Percentiles rank a stretch among this genome's conserved stretches.
Conservation (phyloP, 2,329 filamentous ascomycete genomes). For the Teratosphaeria zuluensis region DNA sequence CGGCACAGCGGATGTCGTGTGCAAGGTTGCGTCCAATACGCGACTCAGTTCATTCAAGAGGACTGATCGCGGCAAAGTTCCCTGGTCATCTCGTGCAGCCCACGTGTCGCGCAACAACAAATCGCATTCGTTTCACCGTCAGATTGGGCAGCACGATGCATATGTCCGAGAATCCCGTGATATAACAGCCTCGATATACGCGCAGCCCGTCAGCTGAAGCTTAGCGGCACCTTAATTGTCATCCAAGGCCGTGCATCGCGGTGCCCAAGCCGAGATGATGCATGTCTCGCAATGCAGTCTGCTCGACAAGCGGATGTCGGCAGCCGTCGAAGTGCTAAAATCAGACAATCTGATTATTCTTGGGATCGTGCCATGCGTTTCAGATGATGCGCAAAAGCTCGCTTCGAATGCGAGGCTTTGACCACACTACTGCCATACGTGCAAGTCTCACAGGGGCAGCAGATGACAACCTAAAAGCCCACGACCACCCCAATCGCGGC, state of each 20-base stretch:
- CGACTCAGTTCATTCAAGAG: too few species aligned
- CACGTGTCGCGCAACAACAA: too few species aligned
- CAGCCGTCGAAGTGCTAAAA: background rate
- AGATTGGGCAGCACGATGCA: too few species aligned
- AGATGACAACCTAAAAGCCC: slow-evolving; percentile 87
- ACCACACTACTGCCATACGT: background rate
- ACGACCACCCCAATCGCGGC: slow-evolving; percentile 78
- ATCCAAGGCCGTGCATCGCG: background rate
- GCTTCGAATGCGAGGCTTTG: background rate
- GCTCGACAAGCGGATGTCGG: background rate
- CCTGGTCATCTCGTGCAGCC: too few species aligned
- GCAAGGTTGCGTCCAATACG: too few species aligned
- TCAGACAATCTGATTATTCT: background rate
- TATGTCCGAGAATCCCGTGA: too few species aligned
- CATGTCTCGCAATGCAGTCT: background rate
- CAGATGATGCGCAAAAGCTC: background rate
- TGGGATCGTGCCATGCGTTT: background rate
- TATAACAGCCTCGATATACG: too few species aligned
- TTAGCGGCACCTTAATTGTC: too few species aligned
- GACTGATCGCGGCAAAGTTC: too few species aligned
- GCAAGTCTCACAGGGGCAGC: slow-evolving; percentile 54
- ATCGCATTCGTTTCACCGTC: too few species aligned
- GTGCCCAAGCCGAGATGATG: background rate
- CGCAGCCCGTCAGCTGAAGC: too few species aligned
- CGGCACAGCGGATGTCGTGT: too few species aligned